phyloP scores from a whole-genome alignment of 306 rosid genomes.

The Inga laurina region DNA sequence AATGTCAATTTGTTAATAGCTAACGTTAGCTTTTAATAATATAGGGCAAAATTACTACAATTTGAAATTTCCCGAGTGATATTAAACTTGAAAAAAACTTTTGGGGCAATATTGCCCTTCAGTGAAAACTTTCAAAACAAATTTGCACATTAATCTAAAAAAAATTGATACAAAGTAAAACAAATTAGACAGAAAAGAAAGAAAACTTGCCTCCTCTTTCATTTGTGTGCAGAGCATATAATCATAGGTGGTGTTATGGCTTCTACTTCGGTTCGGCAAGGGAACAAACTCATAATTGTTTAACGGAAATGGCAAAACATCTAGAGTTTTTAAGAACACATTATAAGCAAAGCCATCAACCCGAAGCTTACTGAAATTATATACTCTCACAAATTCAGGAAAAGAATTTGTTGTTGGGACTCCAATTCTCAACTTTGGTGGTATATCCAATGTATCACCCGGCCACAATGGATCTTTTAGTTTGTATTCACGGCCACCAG shows the following conservation, averaged over 20 bases:
- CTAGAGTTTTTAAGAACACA: neutral
- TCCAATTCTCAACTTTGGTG: neutral
- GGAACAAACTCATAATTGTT: neutral
- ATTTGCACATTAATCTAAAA: no score
- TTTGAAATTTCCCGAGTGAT: no score
- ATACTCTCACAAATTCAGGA: neutral
- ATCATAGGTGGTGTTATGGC: neutral
- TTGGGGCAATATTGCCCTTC: no score
- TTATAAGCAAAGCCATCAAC: neutral
- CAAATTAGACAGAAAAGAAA: neutral
- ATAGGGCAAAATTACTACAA: no score
- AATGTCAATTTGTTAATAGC: no score
- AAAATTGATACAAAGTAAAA: neutral
- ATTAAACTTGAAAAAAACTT: no score
- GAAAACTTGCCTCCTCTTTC: neutral
- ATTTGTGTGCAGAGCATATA: neutral
- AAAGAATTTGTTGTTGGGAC: neutral
- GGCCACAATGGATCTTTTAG: neutral
- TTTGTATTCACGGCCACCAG: neutral
- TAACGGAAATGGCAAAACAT: neutral
- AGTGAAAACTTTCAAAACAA: no score
- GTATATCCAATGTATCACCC: neutral
- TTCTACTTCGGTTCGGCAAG: neutral
- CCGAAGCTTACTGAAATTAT: accelerated
- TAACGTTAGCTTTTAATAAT: no score